These are phyloP conservation scores for Polyporus tsugae DNA, from an alignment of 1,284 basidiomycete species.

Conservation along the genomic window DNA sequence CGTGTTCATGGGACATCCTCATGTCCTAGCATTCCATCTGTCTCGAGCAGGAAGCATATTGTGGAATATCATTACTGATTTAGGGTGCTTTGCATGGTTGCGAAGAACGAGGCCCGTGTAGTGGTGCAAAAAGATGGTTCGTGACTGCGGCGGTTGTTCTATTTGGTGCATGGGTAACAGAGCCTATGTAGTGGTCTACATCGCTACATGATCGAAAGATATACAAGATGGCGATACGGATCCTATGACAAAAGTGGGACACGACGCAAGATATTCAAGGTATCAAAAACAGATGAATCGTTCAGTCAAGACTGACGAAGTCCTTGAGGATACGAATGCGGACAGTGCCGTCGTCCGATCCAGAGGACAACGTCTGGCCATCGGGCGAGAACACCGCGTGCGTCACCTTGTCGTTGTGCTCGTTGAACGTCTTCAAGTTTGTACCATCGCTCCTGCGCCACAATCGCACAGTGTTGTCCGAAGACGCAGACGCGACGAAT, in stretches of 20 bases:
- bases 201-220: neutral
- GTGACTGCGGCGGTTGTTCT: neutral
- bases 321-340: conserved; percentile 17
- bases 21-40: neutral
- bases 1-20: no score
- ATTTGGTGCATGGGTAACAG: neutral
- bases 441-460: conserved; percentile 32
- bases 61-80: neutral
- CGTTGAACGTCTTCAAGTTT: conserved; percentile 18
- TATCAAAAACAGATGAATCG: neutral
- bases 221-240: neutral
- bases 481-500: conserved; percentile 33
- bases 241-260: neutral
- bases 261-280: neutral
- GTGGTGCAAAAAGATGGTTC: neutral
- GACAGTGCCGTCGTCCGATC: conserved; percentile 29
- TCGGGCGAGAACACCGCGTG: conserved; percentile 31
- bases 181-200: neutral
- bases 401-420: conserved; percentile 31
- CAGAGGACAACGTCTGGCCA: conserved; percentile 26
- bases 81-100: neutral
- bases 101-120: neutral
- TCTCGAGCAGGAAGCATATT: neutral
- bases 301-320: conserved; percentile 1
- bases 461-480: conserved; percentile 37